A percentile compares a stretch with the other conserved stretches of the same genome.
Conservation (phyloP, 2,329 filamentous ascomycete species). For the Podosphaera xanthii region DNA sequence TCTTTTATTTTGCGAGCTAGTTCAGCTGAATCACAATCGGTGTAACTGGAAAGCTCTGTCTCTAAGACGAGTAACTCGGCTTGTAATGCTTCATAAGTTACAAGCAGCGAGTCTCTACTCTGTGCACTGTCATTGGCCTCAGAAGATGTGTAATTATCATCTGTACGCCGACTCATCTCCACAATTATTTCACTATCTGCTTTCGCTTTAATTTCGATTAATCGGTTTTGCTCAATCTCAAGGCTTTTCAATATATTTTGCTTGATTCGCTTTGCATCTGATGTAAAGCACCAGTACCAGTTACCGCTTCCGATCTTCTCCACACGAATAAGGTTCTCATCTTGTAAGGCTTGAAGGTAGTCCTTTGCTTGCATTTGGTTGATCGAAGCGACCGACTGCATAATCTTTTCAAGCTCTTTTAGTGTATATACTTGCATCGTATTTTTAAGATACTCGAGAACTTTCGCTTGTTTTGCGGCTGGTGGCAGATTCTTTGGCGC, state of each 20-base stretch:
- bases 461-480: slow-evolving; percentile 31
- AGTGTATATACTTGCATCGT: slow-evolving; percentile 38
- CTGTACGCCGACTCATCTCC: slow-evolving; percentile 17
- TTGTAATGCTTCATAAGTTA: slow-evolving; percentile 10
- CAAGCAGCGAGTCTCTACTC: slow-evolving; percentile 11
- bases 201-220: slow-evolving; percentile 15
- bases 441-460: slow-evolving; percentile 34
- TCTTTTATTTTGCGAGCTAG: slow-evolving; percentile 13
- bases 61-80: slow-evolving; percentile 14
- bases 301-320: slow-evolving; percentile 51
- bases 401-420: slow-evolving; percentile 42
- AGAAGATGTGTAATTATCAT: slow-evolving; percentile 1
- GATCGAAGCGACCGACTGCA: slow-evolving; percentile 38
- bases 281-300: slow-evolving; percentile 48
- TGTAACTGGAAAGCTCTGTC: slow-evolving; percentile 14
- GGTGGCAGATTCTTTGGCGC: slow-evolving; percentile 32
- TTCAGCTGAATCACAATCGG: slow-evolving; percentile 14
- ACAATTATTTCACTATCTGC: slow-evolving; percentile 16
- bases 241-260: slow-evolving; percentile 18
- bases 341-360: slow-evolving; percentile 35
- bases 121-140: slow-evolving; percentile 14
- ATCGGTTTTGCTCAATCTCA: slow-evolving; percentile 17
- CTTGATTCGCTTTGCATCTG: slow-evolving; percentile 27
- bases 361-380: slow-evolving; percentile 46
- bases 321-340: slow-evolving; percentile 37